phyloP scores from a whole-genome alignment of 2,329 filamentous ascomycete genomes.

The Monosporascus sp. region DNA sequence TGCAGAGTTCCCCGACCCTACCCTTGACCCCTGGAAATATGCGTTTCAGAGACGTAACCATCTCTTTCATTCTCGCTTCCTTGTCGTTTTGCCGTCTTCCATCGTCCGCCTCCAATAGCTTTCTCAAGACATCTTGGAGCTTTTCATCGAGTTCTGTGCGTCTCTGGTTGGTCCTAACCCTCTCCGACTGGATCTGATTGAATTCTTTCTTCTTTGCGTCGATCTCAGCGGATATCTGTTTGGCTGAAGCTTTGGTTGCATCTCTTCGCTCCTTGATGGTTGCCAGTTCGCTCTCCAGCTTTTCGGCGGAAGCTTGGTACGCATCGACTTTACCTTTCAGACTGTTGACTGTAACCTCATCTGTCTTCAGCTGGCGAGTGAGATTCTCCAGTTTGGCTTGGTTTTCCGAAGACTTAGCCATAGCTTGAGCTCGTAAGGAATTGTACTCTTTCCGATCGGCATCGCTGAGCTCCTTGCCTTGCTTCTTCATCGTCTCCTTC shows the following conservation, averaged over 20 bases:
- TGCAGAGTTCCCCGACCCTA: constrained; percentile 85
- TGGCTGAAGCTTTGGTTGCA: constrained; percentile 56
- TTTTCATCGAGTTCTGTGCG: constrained; percentile 90
- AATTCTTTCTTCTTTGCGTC: constrained; percentile 86
- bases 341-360: constrained; percentile 85
- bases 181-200: constrained; percentile 79
- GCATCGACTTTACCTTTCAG: constrained; percentile 83
- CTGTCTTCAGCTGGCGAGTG: constrained; percentile 83
- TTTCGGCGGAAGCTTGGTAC: constrained; percentile 67
- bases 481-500: constrained; percentile 76
- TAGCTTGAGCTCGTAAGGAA: constrained; percentile 76
- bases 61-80: constrained; percentile 74
- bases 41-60: constrained; percentile 79
- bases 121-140: constrained; percentile 72
- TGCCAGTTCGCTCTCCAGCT: constrained; percentile 66
- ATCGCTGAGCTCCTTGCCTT: constrained; percentile 81
- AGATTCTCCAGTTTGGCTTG: constrained; percentile 81
- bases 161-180: constrained; percentile 73
- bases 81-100: constrained; percentile 80
- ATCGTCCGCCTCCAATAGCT: constrained; percentile 80
- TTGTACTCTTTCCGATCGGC: constrained; percentile 88
- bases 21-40: constrained; percentile 91
- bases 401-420: constrained; percentile 73
- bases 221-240: constrained; percentile 70
- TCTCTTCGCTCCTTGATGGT: constrained; percentile 65